Evolutionary conservation across 192 early-diverging fungal species (phyloP), one percentile per base, ranked within the genome.

Genomic region (Linnemannia hyalina): DNA sequence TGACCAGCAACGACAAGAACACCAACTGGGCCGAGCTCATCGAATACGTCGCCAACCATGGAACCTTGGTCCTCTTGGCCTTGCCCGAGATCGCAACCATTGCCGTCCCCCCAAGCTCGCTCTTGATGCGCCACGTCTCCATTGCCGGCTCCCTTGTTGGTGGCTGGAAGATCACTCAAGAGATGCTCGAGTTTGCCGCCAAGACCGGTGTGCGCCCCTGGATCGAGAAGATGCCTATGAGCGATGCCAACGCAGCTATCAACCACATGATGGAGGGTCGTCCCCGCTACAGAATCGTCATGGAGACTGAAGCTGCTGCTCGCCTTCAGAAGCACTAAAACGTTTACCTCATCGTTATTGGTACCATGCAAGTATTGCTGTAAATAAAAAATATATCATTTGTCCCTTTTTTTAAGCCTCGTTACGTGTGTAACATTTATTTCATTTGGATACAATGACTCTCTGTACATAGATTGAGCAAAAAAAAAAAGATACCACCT

Each of bases 81-180:
- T 46, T 94, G 0, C 96, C 95, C 3, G 91, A 95, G 76, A 75
- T 96, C 57, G 75, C 88, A 41, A 65, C 47, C 20, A 6, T 36
- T 36, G 77, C 11, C 3, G 29, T 40, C 13, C 80, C 49, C 35
- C 73, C 90, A 6, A 11, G 68, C 6, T 78, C 87, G 22, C 77
- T 97, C 55, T 71, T 94, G 23, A 72, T 65, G 32, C 85, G 85
- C 60, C 82, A 93, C 55, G 88, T 93, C 2, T 84, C 83, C 13
- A 89, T 94, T 16, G 92, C 85, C 6, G 95, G 95, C 6, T 96
- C 95, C 6, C 83, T 94, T 68, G 91, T 95, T 68, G 96, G 95
- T 54, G 88, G 91, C 26, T 63, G 82, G 65, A 80, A 90, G 18
- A 90, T 92, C 35, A 77, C 94, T 26, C 80, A 88, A 11, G 91